phyloP scores from a whole-genome alignment of 352 stramenopile genomes.

The Phytophthora syringae region DNA sequence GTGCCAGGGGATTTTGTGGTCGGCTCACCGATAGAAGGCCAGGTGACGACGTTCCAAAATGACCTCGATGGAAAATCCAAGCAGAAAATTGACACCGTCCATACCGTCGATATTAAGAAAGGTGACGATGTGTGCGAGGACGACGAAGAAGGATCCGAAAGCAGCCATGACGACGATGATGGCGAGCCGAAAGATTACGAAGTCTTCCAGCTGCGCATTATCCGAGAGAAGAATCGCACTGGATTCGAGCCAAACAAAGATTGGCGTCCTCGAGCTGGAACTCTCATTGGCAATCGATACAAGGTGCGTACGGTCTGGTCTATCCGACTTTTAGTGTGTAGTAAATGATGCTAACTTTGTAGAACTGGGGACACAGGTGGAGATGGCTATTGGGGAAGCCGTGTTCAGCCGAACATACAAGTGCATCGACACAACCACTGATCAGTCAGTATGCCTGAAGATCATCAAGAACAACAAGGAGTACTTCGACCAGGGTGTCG shows the following conservation, averaged over 20 bases:
- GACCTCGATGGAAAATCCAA: conserved; percentile 35
- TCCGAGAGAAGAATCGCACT: conserved; percentile 81
- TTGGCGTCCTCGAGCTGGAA: conserved; percentile 65
- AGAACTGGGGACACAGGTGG: conserved; percentile 45
- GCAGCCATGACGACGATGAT: conserved; percentile 47
- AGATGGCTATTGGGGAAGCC: conserved; percentile 77
- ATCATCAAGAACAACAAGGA: conserved; percentile 99
- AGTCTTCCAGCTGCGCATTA: conserved; percentile 70
- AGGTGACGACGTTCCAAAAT: conserved; percentile 38
- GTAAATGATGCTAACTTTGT: conserved; percentile 3
- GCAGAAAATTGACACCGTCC: conserved; percentile 31
- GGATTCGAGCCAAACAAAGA: conserved; percentile 85
- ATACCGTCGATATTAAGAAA: conserved; percentile 44
- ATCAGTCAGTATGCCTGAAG: conserved; percentile 95
- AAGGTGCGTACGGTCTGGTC: conserved; percentile 38
- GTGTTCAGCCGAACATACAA: conserved; percentile 89
- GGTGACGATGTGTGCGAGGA: conserved; percentile 20
- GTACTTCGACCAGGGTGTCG: conserved; percentile 97
- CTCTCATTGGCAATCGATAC: conserved; percentile 68
- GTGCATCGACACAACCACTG: conserved; percentile 58
- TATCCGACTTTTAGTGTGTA: not conserved
- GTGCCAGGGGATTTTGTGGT: conserved; percentile 21
- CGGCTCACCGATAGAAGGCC: conserved; percentile 25
- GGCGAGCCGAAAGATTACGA: conserved; percentile 68
- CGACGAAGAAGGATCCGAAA: conserved; percentile 40